phyloP scores from a whole-genome alignment of 2,329 filamentous ascomycete genomes.

The Sclerotinia nivalis region DNA sequence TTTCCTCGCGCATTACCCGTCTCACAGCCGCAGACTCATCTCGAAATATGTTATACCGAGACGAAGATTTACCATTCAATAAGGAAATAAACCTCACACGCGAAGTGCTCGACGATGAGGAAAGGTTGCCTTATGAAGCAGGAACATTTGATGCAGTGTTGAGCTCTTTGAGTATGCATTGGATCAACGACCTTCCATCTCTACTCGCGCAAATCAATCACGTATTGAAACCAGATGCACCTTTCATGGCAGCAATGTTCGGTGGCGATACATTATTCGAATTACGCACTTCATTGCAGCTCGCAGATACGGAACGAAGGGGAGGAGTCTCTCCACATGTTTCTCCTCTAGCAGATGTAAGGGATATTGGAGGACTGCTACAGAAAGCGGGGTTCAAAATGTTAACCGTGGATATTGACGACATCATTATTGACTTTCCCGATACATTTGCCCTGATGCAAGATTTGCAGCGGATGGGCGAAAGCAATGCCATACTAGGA shows the following conservation, averaged over 20 bases:
- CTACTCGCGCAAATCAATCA: slow-evolving; percentile 82
- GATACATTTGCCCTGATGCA: slow-evolving; percentile 88
- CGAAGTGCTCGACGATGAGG: slow-evolving; percentile 72
- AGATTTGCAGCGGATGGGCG: slow-evolving; percentile 95
- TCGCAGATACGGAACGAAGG: slow-evolving; percentile 85
- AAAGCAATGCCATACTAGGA: slow-evolving; percentile 85
- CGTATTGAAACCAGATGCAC: slow-evolving; percentile 83
- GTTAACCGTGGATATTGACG: slow-evolving; percentile 94
- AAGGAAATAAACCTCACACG: slow-evolving; percentile 69
- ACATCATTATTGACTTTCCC: slow-evolving; percentile 94
- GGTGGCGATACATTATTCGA: slow-evolving; percentile 94
- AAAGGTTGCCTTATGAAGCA: slow-evolving; percentile 72
- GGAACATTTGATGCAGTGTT: slow-evolving; percentile 86
- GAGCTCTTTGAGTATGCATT: slow-evolving; percentile 87
- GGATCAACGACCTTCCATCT: slow-evolving; percentile 94
- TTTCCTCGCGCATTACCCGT: slow-evolving; percentile 69
- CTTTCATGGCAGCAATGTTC: slow-evolving; percentile 95
- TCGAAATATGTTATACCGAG: slow-evolving; percentile 73
- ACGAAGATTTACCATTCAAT: slow-evolving; percentile 74
- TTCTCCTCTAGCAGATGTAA: slow-evolving; percentile 87
- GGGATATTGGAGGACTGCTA: slow-evolving; percentile 85
- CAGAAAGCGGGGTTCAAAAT: slow-evolving; percentile 90
- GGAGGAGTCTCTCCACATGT: slow-evolving; percentile 92
- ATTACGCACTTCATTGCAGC: slow-evolving; percentile 86
- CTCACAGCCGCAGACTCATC: slow-evolving; percentile 84